phyloP scores from a whole-genome alignment of 345 rosid genomes.

The Clausena lansium region DNA sequence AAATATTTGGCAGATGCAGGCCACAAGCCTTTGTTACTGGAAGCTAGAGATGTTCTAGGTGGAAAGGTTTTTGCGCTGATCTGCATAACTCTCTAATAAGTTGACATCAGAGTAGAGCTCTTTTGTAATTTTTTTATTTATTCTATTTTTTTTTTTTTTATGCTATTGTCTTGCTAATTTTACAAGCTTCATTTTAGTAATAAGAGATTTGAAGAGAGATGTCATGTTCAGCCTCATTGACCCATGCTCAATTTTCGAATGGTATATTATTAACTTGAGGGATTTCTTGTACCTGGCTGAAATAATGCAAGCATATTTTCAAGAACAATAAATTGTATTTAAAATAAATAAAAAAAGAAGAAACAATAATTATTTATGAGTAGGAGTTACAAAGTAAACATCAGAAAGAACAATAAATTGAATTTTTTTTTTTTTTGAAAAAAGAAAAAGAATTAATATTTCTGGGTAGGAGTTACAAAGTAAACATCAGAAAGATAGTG shows the following conservation, averaged over 20 bases:
- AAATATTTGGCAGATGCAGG: conserved; percentile 97
- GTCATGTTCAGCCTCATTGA: not conserved
- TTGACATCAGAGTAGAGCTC: not conserved
- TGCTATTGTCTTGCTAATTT: not conserved
- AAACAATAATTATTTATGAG: not conserved
- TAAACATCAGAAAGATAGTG: not conserved
- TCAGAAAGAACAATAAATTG: too few species aligned
- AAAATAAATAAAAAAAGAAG: not conserved
- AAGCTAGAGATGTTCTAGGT: conserved; percentile 93
- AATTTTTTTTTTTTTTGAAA: too few species aligned
- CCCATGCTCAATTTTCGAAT: not conserved
- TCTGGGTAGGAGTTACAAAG: not conserved
- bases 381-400: not conserved
- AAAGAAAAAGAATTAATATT: too few species aligned
- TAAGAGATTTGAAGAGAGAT: not conserved
- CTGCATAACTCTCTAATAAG: not conserved
- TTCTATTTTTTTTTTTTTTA: not conserved
- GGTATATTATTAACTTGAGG: not conserved
- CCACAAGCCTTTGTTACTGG: conserved; percentile 73
- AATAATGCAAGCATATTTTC: not conserved
- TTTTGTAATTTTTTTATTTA: not conserved
- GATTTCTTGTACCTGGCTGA: not conserved
- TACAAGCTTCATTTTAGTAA: not conserved
- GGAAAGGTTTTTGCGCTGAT: conserved; percentile 69
- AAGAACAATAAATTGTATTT: too few species aligned